phyloP scores from a whole-genome alignment of 148 eudicot genomes.

The Nyssa sinensis region DNA sequence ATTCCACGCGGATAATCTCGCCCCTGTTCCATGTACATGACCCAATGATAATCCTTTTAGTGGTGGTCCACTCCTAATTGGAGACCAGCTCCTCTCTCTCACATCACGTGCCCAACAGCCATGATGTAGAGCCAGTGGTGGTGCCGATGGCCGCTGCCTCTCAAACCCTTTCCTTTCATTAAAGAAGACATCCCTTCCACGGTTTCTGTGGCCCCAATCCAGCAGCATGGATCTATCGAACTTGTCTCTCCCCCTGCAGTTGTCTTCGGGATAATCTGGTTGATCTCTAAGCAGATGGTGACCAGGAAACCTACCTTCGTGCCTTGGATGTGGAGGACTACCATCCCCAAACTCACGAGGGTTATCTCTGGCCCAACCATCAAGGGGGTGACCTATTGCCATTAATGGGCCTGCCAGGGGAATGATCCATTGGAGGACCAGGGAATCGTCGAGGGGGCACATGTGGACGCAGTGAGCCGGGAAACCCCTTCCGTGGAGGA shows the following conservation, averaged over 20 bases:
- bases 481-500: constrained; percentile 77
- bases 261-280: constrained; percentile 62
- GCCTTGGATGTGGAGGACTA: constrained; percentile 58
- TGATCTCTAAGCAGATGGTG: constrained; percentile 59
- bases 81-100: constrained; percentile 78
- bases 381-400: constrained; percentile 86
- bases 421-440: constrained; percentile 60
- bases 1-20: constrained; percentile 68
- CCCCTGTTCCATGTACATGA: constrained; percentile 55
- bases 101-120: constrained; percentile 62
- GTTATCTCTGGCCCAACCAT: constrained; percentile 65
- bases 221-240: constrained; percentile 59
- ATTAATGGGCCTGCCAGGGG: constrained; percentile 56
- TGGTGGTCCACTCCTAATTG: constrained; percentile 58
- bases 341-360: constrained; percentile 66
- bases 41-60: constrained; percentile 60
- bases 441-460: constrained; percentile 61
- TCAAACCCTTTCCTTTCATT: constrained; percentile 71
- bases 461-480: constrained; percentile 60
- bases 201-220: constrained; percentile 62
- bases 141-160: constrained; percentile 61
- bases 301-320: constrained; percentile 68
- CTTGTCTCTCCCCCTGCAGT: constrained; percentile 63
- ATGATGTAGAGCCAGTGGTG: constrained; percentile 31
- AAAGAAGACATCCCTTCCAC: constrained; percentile 45